Conservation (phyloP, 768 basidiomycete species). For the Tricholomella constricta region DNA sequence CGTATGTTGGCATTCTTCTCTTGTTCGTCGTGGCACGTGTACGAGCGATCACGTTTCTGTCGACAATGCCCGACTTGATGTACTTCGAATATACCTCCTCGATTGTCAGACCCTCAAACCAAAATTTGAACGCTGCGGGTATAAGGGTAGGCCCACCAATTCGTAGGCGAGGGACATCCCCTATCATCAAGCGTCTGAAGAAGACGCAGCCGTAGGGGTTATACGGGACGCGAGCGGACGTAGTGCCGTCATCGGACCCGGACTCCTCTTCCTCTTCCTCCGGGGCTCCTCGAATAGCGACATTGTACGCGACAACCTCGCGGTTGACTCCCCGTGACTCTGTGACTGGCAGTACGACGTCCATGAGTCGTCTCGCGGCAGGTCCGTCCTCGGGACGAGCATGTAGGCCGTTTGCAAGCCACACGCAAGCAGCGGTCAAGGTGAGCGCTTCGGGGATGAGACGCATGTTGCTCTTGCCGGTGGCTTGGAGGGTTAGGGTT, state of each 20-base stretch:
- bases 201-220: slow-evolving; percentile 15
- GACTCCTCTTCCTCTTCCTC: too few species aligned
- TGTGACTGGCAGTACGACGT: slow-evolving; percentile 9
- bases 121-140: not conserved
- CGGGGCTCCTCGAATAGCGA: not conserved
- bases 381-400: slow-evolving; percentile 17
- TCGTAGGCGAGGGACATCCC: not conserved
- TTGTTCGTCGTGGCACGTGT: not conserved
- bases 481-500: slow-evolving; percentile 1
- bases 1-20: not conserved
- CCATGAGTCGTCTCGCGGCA: slow-evolving; percentile 13
- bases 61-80: not conserved
- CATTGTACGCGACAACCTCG: not conserved
- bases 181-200: slow-evolving; percentile 1
- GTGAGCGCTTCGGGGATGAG: not conserved
- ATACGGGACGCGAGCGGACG: not conserved
- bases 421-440: slow-evolving; percentile 15
- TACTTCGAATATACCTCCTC: not conserved
- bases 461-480: not conserved
- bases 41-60: not conserved
- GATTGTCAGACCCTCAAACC: not conserved
- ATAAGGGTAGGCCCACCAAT: slow-evolving; percentile 1
- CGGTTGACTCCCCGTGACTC: not conserved
- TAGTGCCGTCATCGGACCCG: not conserved
- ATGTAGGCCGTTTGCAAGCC: slow-evolving; percentile 19